Base-by-base conservation (phyloP, 148 eudicot species). In the Amaranthus cruentus region DNA sequence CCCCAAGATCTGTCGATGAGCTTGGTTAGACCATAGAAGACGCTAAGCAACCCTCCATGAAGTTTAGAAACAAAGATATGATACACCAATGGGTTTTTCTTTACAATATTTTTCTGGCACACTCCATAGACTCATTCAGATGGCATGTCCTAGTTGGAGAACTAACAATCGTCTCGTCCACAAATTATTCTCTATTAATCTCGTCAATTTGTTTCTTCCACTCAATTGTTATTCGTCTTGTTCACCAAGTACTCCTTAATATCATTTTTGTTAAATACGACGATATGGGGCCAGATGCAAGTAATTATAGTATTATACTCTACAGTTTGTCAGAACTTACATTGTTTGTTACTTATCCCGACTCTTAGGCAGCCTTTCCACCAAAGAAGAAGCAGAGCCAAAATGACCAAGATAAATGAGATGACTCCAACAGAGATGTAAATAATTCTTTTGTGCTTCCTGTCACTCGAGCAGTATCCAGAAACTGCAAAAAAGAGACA, bases 1-100 rank as follows among this genome's bases (percentile, higher is more conserved):
- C 83, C 59, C 78, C 79, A 47, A 77, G 76, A 65, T 73, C 91
- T 90, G 84, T 43, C 59, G n/a, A 69, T 55, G 46, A 68, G n/a
- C 48, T 53, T 0, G 48, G 47, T 59, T 59, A 52, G 55, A 50
- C 52, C 38, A 56, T 48, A 4, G 46, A 1, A 28, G 38, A 69
- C 46, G 53, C 42, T 3, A 28, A 53, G 42, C 28, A 13, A 68
- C 42, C 71, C n/a, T 21, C n/a, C 51, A 64, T 14, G 14, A 2
- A 64, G 11, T 42, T 28, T 38, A 62, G 44, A 21, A 47, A 7
- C 38, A 28, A 28, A 28, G 38, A 28, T 28, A 28, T 2, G 38
- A 28, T 28, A 28, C 38, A 28, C 38, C 38, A 28, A 28, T 28
- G 38, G 2, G 38, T 28, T 28, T 28, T 28, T 28, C 38, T 28